Evolutionary conservation across 306 rosid genomes (phyloP), one percentile per base, ranked within the genome.

Genomic region (Rosa multiflora): DNA sequence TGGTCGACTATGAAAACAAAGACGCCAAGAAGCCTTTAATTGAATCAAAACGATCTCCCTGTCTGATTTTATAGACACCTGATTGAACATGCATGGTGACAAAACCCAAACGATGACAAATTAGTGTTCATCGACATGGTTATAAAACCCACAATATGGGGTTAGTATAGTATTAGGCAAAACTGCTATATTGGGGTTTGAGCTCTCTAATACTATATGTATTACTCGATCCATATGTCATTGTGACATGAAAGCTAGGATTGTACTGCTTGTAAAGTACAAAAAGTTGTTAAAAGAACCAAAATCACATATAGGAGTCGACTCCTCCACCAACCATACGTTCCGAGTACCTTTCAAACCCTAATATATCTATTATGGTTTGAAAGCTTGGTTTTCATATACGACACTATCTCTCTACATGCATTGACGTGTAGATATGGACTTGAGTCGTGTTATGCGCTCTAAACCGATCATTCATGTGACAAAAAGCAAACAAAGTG

Each of bases 401-500:
- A 29, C 77, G 81, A 83, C 68, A 10, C 26, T 44, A 49, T 67
- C 48, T 74, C 67, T 75, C 44, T 62, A 49, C 78, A 70, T 70
- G 40, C 43, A 52, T 75, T n/a, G 77, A 61, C 71, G 63, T 71
- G 75, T 13, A 72, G 67, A 76, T 15, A 72, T 72, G 43, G 68
- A 80, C 84, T 67, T 56, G 1, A 81, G 78, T 85, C 88, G 72
- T 58, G 82, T 82, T 82, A 47, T 21, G 70, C 63, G 67, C 83
- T 78, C 83, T 66, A 84, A 55, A 76, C 78, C 67, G 55, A 67
- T 83, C 80, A 63, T 35, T 18, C 44, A 63, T 66, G 21, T 26
- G 21, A 40, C 44, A 40, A 68, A 43, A 32, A 62, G 44, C 48
- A 68, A 62, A 75, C 71, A 48, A 67, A 44, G 11, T 62, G 17